Percentiles rank a stretch among this genome's conserved stretches.
These are phyloP conservation scores for Yamadazyma kanchanaburiensis DNA, from an alignment of 1,139 yeast species.

Conservation along the genomic window DNA sequence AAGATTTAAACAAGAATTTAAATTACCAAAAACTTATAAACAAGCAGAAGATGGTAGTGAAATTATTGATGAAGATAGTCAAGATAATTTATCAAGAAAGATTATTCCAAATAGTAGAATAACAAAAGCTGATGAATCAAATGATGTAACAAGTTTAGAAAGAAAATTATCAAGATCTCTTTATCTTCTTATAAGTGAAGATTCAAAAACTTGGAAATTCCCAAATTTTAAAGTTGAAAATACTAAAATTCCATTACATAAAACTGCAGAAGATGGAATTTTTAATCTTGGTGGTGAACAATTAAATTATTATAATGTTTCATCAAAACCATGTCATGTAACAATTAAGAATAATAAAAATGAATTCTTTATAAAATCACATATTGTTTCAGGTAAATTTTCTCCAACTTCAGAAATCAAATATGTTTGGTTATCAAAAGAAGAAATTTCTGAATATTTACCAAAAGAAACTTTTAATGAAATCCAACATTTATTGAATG, in stretches of 20 bases:
- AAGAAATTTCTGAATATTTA: constrained; percentile 63
- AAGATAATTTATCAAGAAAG: constrained; percentile 62
- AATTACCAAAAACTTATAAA: constrained; percentile 58
- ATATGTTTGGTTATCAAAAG: constrained; percentile 81
- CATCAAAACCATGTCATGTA: constrained; percentile 82
- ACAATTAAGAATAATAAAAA: constrained; percentile 27
- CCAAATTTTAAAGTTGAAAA: constrained; percentile 55
- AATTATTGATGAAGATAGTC: constrained; percentile 30
- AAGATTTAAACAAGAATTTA: constrained; percentile 71
- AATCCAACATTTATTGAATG: constrained; percentile 51
- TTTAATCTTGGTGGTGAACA: constrained; percentile 67
- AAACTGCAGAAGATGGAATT: constrained; percentile 73
- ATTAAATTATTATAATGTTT: constrained; percentile 85
- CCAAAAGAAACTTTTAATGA: constrained; percentile 52
- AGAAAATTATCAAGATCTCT: constrained; percentile 78
- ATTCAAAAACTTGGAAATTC: constrained; percentile 61
- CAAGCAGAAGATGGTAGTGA: constrained; percentile 39
- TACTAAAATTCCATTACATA: constrained; percentile 53
- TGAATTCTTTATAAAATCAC: constrained; percentile 80
- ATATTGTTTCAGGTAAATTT: constrained; percentile 85
- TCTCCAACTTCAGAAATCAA: constrained; percentile 39
- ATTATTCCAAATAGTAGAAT: constrained; percentile 67
- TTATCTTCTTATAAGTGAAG: constrained; percentile 60
- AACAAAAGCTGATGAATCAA: constrained; percentile 70
- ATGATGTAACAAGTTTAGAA: constrained; percentile 67